Evolutionary conservation across 73 alveolate species (phyloP), one percentile per base, ranked within the genome.

Genomic region (Stentor roeselii): DNA sequence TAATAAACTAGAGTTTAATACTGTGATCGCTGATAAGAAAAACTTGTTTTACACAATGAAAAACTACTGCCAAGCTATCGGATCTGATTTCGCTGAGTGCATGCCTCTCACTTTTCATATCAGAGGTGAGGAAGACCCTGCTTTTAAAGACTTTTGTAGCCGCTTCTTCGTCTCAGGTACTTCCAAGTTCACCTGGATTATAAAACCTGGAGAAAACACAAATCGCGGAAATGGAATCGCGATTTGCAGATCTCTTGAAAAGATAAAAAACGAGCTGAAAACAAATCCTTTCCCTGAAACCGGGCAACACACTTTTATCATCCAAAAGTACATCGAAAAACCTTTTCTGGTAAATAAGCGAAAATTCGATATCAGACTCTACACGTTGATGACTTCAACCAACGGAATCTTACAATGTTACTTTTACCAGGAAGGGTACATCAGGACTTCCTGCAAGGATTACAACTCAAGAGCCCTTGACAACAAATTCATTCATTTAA

Each of bases 311-410:
- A 93, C 98, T 15, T 91, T 83, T 36, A 96, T 97, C 36, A 82
- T 97, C 27, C 95, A 97, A 84, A 92, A 94, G 90, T 97, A 97
- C 84, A 93, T 97, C 75, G 98, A 95, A 41, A 96, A 95, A 76
- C 99, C 99, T 3, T 86, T 96, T 61, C 90, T 97, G 39, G 92
- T 94, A 74, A 85, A 95, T 59, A 95, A 95, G 75, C 86, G 99
- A 74, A 97, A 97, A 88, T 97, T 97, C 84, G 99, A 97, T 89
- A 96, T 97, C 15, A 78, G 99, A 60, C 86, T 96, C 78, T 97
- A 91, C 76, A 95, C 92, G 59, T 89, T 94, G 75, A 87, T 93
- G 39, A 93, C 97, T 42, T 59, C 95, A 21, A 84, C 90, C 3
- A 94, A 94, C 78, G 98, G 98, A 2, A 40, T 41, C 60, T 39